Evolutionary conservation across 2,329 filamentous ascomycete genomes (phyloP), one percentile per base, ranked within the genome.

Genomic region (Hypoxylon sp.): DNA sequence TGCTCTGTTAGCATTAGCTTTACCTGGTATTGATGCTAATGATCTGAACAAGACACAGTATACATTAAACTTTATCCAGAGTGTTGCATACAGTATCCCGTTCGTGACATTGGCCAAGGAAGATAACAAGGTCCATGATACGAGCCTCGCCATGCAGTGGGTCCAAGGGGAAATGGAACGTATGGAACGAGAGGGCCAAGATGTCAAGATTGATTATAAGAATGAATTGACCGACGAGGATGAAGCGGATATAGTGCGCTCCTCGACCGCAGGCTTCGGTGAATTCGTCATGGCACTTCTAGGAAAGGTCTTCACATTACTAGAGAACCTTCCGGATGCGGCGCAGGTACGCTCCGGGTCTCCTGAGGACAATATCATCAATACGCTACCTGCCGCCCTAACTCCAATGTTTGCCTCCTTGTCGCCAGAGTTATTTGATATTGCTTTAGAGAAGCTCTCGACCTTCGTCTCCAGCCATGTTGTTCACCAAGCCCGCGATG

Each of bases 21-120:
- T 99, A 33, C 97, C 97, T 0, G 97, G 96, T 22, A 97, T 99
- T 65, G 97, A 99, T 81, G 94, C 97, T 70, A 99, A 99, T 78
- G 96, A 99, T 80, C 83, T 99, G 26, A 94, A 96, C 78, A 99
- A 99, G 85, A 98, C 96, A 0, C 88, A 97, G 74, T 93, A 97
- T 80, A 97, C 96, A 0, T 85, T 99, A 64, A 93, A 94, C 72
- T 98, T 98, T 78, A 96, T 99, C 63, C 95, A 98, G 80, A 92
- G 93, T 64, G 93, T 98, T 11, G 95, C 94, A 66, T 98, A 98
- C 83, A 97, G 95, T 75, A 97, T 99, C 57, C 97, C 96, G 0
- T 93, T 99, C 77, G 90, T 92, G 64, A 92, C 97, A 67, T 83
- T 99, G 55, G 91, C 92, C 6, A 87, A 90, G 76, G 89, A 90